Evolutionary conservation across 2,329 filamentous ascomycete genomes (phyloP).

Genomic region (Calonectria pteridis): DNA sequence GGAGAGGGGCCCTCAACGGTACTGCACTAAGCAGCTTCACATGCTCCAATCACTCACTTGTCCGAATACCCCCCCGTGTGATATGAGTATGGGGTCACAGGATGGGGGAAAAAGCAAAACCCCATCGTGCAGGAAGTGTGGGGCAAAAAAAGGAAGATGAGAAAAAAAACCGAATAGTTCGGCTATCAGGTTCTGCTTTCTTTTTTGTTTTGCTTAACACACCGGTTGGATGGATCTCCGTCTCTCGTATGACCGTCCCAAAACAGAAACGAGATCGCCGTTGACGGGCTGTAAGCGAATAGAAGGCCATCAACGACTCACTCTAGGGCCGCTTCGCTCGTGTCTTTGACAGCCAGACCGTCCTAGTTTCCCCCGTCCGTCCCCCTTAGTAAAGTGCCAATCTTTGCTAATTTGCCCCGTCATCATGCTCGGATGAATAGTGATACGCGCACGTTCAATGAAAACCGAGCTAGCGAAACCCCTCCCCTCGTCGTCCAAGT

Average conservation of each 20-base stretch:
- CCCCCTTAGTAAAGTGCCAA: neutral
- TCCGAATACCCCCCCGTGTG: neutral
- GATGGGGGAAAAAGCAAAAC: slow-evolving; percentile 3
- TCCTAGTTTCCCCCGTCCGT: neutral
- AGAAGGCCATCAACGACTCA: neutral
- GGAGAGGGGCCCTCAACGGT: slow-evolving; percentile 4
- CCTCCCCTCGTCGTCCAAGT: neutral
- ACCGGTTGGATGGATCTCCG: neutral
- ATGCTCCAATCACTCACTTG: neutral
- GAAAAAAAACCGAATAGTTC: neutral
- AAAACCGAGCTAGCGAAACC: neutral
- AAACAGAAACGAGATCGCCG: neutral
- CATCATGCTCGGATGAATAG: neutral
- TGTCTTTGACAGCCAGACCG: neutral
- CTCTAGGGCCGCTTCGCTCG: neutral
- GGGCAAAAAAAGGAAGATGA: neutral
- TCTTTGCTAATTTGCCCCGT: slow-evolving; percentile 10
- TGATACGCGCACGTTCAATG: slow-evolving; percentile 1
- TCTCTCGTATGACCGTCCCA: neutral
- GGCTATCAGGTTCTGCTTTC: neutral
- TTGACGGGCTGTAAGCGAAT: neutral
- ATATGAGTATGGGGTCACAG: slow-evolving; percentile 1
- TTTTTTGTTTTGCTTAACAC: neutral
- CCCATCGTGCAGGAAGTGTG: neutral
- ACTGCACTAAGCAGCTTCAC: neutral